These are phyloP conservation scores for Plasmodium falciparum DNA, from an alignment of 169 alveolate species.

Conservation along the genomic window DNA sequence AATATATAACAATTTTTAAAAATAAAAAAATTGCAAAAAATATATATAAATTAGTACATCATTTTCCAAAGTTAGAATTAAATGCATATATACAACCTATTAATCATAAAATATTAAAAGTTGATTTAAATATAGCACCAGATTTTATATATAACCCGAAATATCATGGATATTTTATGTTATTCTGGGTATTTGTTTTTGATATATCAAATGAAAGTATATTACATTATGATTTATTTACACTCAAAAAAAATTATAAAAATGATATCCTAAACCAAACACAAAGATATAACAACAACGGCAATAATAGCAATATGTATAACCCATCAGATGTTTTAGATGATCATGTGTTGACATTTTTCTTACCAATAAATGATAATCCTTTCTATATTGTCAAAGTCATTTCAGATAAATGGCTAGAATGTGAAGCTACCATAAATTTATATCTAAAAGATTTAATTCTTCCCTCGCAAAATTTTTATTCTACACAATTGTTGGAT, in stretches of 20 bases:
- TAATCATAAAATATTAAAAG: conserved; percentile 94
- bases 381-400: conserved; percentile 94
- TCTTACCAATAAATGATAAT: conserved; percentile 97
- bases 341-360: conserved; percentile 93
- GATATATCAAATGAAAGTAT: conserved; percentile 97
- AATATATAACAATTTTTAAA: conserved; percentile 95
- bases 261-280: neutral
- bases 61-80: conserved; percentile 95
- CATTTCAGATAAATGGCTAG: conserved; percentile 95
- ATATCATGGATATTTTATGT: conserved; percentile 95
- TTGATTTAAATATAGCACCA: conserved; percentile 94
- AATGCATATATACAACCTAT: conserved; percentile 97
- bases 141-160: conserved; percentile 95
- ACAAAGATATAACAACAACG: neutral
- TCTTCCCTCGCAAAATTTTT: conserved; percentile 93
- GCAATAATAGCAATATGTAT: neutral
- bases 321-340: conserved; percentile 15
- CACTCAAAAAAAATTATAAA: conserved; percentile 76
- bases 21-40: conserved; percentile 92
- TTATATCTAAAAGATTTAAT: conserved; percentile 84
- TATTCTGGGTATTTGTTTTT: conserved; percentile 97
- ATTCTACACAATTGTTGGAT: conserved; percentile 96
- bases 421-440: conserved; percentile 83
- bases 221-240: conserved; percentile 94
- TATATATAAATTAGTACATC: conserved; percentile 92